These are phyloP conservation scores for Penstemon davidsonii DNA, from an alignment of 257 asterid species.

Conservation along the genomic window DNA sequence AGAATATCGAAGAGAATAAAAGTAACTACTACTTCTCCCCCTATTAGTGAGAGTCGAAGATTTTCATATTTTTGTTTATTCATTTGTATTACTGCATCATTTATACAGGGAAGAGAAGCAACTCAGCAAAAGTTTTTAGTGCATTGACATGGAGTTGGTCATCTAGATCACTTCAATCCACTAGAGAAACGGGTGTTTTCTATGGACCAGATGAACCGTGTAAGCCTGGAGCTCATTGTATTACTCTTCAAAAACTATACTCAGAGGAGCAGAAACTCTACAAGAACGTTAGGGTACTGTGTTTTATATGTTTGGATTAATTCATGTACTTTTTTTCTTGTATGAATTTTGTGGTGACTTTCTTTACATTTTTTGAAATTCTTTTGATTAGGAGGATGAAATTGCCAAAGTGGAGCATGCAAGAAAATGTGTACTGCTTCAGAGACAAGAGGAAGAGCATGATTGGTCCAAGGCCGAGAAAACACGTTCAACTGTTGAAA, in stretches of 20 bases:
- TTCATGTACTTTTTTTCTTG: background rate
- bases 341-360: constrained; percentile 1
- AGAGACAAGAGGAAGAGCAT: constrained; percentile 65
- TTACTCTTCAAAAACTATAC: constrained; percentile 68
- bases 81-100: background rate
- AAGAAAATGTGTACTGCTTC: constrained; percentile 53
- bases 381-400: constrained; percentile 57
- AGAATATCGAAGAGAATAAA: constrained; percentile 51
- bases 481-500: constrained; percentile 56
- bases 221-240: constrained; percentile 79
- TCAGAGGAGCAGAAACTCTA: constrained; percentile 71
- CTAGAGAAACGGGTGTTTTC: constrained; percentile 38
- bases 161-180: constrained; percentile 56
- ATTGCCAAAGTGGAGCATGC: constrained; percentile 61
- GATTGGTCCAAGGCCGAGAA: constrained; percentile 62
- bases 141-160: constrained; percentile 78
- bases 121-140: constrained; percentile 67
- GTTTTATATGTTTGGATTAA: background rate
- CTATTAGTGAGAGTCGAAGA: constrained; percentile 8
- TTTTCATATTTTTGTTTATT: background rate
- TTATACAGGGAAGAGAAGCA: constrained; percentile 64
- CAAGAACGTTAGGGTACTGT: constrained; percentile 73
- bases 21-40: constrained; percentile 43
- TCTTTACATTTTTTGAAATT: background rate
- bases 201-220: constrained; percentile 60